Evolutionary conservation across 352 stramenopile species (phyloP).

Genomic region (Phytophthora sp.): DNA sequence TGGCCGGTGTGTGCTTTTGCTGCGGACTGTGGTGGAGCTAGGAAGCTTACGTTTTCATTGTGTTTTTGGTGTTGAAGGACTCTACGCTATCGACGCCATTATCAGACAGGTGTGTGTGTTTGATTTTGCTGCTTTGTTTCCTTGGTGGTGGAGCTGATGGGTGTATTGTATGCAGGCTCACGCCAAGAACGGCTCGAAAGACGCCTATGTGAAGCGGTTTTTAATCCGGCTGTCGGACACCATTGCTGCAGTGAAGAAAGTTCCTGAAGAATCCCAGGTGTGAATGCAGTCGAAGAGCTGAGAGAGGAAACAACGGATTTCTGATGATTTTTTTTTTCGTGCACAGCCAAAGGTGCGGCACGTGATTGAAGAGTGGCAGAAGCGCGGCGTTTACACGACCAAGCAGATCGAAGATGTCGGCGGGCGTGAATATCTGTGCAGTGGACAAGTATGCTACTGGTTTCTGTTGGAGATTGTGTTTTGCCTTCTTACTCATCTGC

Average conservation of each 20-base stretch:
- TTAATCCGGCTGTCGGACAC: constrained; percentile 74
- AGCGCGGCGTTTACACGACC: constrained; percentile 69
- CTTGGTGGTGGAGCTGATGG: not conserved
- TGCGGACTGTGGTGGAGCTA: too few species aligned
- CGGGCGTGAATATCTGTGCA: constrained; percentile 37
- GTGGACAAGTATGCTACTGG: constrained; percentile 21
- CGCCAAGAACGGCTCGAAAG: constrained; percentile 65
- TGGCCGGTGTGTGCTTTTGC: constrained; percentile 63
- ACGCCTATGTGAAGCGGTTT: constrained; percentile 83
- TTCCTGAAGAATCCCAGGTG: constrained; percentile 71
- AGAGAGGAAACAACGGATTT: not conserved
- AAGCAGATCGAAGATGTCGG: constrained; percentile 71
- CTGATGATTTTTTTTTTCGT: not conserved
- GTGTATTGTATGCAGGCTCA: constrained; percentile 54
- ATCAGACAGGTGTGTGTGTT: constrained; percentile 62
- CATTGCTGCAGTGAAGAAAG: constrained; percentile 74
- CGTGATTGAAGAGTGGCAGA: constrained; percentile 83
- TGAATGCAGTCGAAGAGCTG: too few species aligned
- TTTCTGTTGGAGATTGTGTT: not conserved
- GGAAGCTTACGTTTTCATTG: not conserved
- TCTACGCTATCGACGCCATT: constrained; percentile 87
- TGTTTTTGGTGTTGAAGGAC: constrained; percentile 33
- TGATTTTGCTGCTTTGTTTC: constrained; percentile 6
- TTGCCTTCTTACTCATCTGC: not conserved
- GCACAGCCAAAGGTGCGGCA: constrained; percentile 60